phyloP scores from a whole-genome alignment of 305 asterid species.

The Solanum aculeatissimum region DNA sequence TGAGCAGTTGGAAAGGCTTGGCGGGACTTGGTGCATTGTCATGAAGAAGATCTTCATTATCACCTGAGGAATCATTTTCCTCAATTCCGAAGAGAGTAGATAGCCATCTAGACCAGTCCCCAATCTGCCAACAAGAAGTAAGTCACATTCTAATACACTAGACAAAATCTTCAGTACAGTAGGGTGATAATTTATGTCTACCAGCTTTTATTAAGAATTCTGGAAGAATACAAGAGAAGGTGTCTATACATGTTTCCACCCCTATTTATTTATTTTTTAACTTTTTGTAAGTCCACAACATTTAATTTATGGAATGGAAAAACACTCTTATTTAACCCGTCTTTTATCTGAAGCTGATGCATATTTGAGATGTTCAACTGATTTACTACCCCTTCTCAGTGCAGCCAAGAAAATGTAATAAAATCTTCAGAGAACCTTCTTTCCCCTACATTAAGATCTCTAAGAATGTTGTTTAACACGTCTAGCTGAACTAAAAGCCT shows the following conservation, averaged over 20 bases:
- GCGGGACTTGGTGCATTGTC: conserved; percentile 29
- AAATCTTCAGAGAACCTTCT: background rate
- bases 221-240: background rate
- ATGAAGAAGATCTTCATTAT: background rate
- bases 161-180: background rate
- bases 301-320: background rate
- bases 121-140: conserved; percentile 40
- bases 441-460: background rate
- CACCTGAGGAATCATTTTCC: conserved; percentile 36
- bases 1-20: conserved; percentile 75
- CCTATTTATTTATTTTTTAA: background rate
- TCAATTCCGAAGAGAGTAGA: conserved; percentile 64
- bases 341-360: background rate
- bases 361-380: background rate
- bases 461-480: background rate
- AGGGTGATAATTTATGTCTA: background rate
- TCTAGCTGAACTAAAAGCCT: background rate
- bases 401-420: background rate
- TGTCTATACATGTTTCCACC: background rate
- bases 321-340: background rate
- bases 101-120: conserved; percentile 90
- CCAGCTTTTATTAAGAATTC: background rate
- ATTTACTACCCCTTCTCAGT: background rate
- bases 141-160: background rate
- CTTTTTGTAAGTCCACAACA: background rate